These are phyloP conservation scores for Magnolia officinalis DNA, from an alignment of 164 flowering plant species.

Conservation along the genomic window DNA sequence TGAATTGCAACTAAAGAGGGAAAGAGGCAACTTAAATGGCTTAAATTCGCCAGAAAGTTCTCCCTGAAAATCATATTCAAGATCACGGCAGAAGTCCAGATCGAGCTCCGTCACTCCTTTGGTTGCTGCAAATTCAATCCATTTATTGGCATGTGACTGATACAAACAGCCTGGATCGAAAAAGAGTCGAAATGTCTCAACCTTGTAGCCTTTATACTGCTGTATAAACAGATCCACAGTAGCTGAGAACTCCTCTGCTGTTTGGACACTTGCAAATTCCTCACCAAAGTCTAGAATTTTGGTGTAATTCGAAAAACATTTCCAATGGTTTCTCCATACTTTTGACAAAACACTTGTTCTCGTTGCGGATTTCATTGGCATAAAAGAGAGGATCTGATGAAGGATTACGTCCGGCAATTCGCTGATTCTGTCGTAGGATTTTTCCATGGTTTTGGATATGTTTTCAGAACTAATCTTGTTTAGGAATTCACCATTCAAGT, in stretches of 20 bases:
- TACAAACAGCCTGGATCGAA: background rate
- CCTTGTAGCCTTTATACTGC: background rate
- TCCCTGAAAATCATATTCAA: background rate
- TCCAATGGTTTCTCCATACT: slow-evolving; percentile 10
- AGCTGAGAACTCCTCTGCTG: background rate
- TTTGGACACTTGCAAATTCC: slow-evolving; percentile 2
- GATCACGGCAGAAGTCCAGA: background rate
- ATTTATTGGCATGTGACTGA: background rate
- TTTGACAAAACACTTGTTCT: slow-evolving; percentile 7
- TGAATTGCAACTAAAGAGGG: slow-evolving; percentile 5
- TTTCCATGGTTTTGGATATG: background rate
- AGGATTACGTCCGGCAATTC: slow-evolving; percentile 10
- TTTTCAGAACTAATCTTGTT: background rate
- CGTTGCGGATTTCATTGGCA: slow-evolving; percentile 10
- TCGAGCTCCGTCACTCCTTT: slow-evolving; percentile 7
- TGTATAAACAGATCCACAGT: slow-evolving; percentile 3
- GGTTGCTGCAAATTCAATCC: slow-evolving; percentile 6
- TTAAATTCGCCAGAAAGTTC: background rate
- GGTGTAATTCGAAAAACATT: background rate
- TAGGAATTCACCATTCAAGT: background rate
- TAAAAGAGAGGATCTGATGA: slow-evolving; percentile 7
- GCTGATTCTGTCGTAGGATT: background rate
- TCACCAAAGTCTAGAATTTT: background rate
- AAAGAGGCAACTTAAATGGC: background rate
- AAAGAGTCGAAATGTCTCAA: slow-evolving; percentile 2